These are phyloP conservation scores for Scutellaria galericulata DNA, from an alignment of 257 asterid genomes.

Conservation along the genomic window DNA sequence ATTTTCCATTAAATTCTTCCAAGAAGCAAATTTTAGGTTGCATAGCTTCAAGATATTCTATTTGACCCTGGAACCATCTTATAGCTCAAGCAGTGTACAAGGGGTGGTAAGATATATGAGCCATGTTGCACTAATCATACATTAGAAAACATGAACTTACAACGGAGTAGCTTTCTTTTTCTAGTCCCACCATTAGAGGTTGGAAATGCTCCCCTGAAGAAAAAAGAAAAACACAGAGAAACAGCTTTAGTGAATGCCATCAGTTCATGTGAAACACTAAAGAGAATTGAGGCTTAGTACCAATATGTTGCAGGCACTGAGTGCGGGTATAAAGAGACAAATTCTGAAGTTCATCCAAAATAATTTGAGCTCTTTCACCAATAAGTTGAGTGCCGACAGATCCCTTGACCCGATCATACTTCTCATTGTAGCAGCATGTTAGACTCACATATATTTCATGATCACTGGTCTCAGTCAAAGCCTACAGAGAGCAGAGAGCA, in stretches of 20 bases:
- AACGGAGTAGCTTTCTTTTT: constrained; percentile 55
- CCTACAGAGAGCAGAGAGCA: constrained; percentile 48
- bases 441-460: constrained; percentile 81
- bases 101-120: constrained; percentile 14
- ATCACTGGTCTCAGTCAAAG: constrained; percentile 80
- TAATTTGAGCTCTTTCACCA: constrained; percentile 91
- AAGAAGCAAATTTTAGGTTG: constrained; percentile 24
- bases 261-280: constrained; percentile 27
- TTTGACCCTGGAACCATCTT: constrained; percentile 9
- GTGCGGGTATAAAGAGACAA: constrained; percentile 70
- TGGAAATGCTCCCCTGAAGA: constrained; percentile 82
- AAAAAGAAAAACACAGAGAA: constrained; percentile 24
- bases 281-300: constrained; percentile 45
- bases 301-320: constrained; percentile 88
- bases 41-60: constrained; percentile 20
- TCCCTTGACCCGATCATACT: constrained; percentile 74
- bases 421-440: constrained; percentile 80
- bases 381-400: constrained; percentile 91
- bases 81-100: constrained; percentile 23
- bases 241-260: constrained; percentile 31
- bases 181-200: constrained; percentile 75
- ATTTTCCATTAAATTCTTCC: constrained; percentile 21
- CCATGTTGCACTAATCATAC: constrained; percentile 12
- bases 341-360: constrained; percentile 80
- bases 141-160: constrained; percentile 60